phyloP scores from a whole-genome alignment of 225 moss, liverwort and hornwort genomes.

The Neckera pumila region DNA sequence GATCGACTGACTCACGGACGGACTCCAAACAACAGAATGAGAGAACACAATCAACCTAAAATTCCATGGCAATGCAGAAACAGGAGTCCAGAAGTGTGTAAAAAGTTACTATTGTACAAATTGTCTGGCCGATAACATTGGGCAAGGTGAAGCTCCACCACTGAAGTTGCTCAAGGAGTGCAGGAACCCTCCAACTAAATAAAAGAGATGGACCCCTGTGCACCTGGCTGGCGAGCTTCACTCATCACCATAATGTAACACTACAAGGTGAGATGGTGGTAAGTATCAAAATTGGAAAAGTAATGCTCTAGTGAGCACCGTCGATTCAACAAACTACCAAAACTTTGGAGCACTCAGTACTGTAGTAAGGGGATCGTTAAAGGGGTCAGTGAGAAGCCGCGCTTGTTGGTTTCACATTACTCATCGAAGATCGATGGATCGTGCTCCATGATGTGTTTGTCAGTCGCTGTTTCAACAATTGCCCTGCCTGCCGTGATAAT shows the following conservation, averaged over 20 bases:
- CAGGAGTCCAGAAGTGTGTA: constrained; percentile 9
- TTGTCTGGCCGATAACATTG: constrained; percentile 33
- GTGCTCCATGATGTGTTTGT: neutral
- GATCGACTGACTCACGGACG: neutral
- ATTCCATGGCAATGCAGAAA: neutral
- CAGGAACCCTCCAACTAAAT: neutral
- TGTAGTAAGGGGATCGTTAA: neutral
- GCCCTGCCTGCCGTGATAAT: neutral
- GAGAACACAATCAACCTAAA: neutral
- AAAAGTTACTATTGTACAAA: constrained; percentile 50
- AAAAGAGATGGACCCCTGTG: constrained; percentile 1
- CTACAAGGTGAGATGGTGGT: constrained; percentile 28
- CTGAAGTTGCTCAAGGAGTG: constrained; percentile 7
- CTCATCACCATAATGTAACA: constrained; percentile 37
- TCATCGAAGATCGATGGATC: neutral
- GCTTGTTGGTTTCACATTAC: neutral
- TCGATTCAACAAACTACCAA: constrained; percentile 38
- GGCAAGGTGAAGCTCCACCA: constrained; percentile 31
- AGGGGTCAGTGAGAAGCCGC: neutral
- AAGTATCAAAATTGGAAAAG: constrained; percentile 49
- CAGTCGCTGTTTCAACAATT: constrained; percentile 1
- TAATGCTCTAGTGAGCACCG: constrained; percentile 20
- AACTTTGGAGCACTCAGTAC: constrained; percentile 25
- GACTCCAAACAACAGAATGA: neutral
- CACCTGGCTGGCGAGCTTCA: constrained; percentile 24